Conservation (phyloP, 2,329 filamentous ascomycete genomes). For the Hymenoscyphus occultus region DNA sequence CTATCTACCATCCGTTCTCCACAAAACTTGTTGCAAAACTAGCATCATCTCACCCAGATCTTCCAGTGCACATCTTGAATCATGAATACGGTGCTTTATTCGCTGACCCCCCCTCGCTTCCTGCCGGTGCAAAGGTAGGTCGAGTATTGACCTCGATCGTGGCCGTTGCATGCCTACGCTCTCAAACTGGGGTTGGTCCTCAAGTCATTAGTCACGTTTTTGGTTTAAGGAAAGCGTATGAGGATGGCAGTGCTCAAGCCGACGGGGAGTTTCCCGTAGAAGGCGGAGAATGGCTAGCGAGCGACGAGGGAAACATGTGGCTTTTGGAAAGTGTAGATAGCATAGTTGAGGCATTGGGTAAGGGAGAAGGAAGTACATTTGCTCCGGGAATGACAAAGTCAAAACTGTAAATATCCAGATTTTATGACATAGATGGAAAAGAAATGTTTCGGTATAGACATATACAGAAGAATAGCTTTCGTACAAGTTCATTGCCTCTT, state of each 20-base stretch:
- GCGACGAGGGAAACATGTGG: slow-evolving; percentile 64
- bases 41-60: slow-evolving; percentile 72
- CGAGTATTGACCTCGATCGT: slow-evolving; percentile 70
- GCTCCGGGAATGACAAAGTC: slow-evolving; percentile 46
- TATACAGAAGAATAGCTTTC: background rate
- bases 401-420: slow-evolving; percentile 39
- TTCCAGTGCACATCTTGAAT: slow-evolving; percentile 76
- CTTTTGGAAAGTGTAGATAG: slow-evolving; percentile 59
- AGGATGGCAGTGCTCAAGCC: slow-evolving; percentile 58
- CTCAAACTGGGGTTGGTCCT: slow-evolving; percentile 78
- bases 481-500: background rate
- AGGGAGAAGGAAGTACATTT: slow-evolving; percentile 51
- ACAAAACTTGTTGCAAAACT: slow-evolving; percentile 69
- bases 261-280: slow-evolving; percentile 46
- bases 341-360: slow-evolving; percentile 53
- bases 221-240: slow-evolving; percentile 71
- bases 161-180: slow-evolving; percentile 69
- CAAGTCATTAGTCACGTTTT: slow-evolving; percentile 82
- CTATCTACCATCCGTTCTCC: slow-evolving; percentile 73
- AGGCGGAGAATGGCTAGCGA: slow-evolving; percentile 58
- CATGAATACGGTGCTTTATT: slow-evolving; percentile 73
- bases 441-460: slow-evolving; percentile 3
- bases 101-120: slow-evolving; percentile 57
- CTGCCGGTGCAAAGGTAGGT: slow-evolving; percentile 54
- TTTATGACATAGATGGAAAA: background rate